phyloP scores from a whole-genome alignment of 768 basidiomycete species.

The Boletales sp. region DNA sequence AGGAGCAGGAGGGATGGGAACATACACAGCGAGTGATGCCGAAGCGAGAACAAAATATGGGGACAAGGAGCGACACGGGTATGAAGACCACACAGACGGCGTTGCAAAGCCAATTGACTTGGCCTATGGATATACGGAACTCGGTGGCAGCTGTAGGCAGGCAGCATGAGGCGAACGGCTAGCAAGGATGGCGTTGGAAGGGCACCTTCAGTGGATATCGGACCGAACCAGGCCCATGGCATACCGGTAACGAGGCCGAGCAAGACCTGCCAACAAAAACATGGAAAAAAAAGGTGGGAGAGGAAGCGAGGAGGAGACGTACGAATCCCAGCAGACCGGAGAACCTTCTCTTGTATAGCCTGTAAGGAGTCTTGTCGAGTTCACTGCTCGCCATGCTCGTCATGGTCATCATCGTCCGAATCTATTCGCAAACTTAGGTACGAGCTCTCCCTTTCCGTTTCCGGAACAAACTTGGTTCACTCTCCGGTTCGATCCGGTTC shows the following conservation, averaged over 20 bases:
- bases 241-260: conserved; percentile 62
- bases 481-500: conserved; percentile 3
- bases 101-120: conserved; percentile 83
- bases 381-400: no score
- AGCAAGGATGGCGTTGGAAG: no score
- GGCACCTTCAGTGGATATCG: conserved; percentile 68
- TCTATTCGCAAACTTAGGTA: no score
- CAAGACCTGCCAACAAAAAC: conserved; percentile 41
- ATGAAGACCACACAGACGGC: conserved; percentile 60
- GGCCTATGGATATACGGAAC: conserved; percentile 63
- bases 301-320: not conserved
- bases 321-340: conserved; percentile 62
- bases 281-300: not conserved
- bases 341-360: conserved; percentile 70
- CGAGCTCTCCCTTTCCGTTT: conserved; percentile 10
- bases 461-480: conserved; percentile 18
- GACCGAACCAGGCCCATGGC: conserved; percentile 82
- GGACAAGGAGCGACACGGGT: conserved; percentile 57
- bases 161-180: not conserved
- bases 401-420: no score
- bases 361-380: conserved; percentile 34
- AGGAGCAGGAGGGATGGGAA: conserved; percentile 4
- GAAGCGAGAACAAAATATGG: conserved; percentile 52
- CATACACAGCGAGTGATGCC: conserved; percentile 64
- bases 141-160: conserved; percentile 49